Evolutionary conservation across 139 green algal genomes (phyloP).

Genomic region (Chlamydomonas sp.): DNA sequence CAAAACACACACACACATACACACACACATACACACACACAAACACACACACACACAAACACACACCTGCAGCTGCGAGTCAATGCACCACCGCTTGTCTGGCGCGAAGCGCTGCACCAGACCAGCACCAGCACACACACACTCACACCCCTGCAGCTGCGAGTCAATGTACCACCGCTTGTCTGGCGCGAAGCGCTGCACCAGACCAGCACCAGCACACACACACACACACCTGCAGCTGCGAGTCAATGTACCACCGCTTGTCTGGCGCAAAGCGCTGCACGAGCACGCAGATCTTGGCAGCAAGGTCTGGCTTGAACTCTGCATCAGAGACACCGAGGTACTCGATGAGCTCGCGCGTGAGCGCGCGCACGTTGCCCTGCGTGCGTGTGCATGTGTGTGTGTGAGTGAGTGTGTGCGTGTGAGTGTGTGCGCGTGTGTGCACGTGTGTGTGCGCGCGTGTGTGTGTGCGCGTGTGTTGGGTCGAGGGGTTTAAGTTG

Average conservation of each 20-base stretch:
- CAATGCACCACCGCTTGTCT: too few species aligned
- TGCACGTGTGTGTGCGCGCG: constrained; percentile 1
- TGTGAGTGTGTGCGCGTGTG: too few species aligned
- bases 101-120: too few species aligned
- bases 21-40: too few species aligned
- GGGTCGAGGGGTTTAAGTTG: not conserved
- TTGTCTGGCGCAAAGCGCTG: constrained; percentile 81
- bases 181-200: constrained; percentile 59
- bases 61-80: too few species aligned
- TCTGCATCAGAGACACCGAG: constrained; percentile 77
- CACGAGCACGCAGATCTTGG: constrained; percentile 85
- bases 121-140: too few species aligned
- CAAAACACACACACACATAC: too few species aligned
- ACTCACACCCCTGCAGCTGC: constrained; percentile 62
- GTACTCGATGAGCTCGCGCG: constrained; percentile 92
- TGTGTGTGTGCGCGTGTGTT: too few species aligned
- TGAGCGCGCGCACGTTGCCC: constrained; percentile 44
- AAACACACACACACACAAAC: too few species aligned
- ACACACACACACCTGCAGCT: constrained; percentile 67
- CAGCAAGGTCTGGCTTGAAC: constrained; percentile 93
- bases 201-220: too few species aligned
- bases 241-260: constrained; percentile 86
- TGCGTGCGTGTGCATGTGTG: too few species aligned
- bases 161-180: constrained; percentile 90
- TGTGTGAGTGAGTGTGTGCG: too few species aligned